These are phyloP conservation scores for Podospora appendiculata DNA, from an alignment of 495 filamentous ascomycete genomes.

Conservation along the genomic window DNA sequence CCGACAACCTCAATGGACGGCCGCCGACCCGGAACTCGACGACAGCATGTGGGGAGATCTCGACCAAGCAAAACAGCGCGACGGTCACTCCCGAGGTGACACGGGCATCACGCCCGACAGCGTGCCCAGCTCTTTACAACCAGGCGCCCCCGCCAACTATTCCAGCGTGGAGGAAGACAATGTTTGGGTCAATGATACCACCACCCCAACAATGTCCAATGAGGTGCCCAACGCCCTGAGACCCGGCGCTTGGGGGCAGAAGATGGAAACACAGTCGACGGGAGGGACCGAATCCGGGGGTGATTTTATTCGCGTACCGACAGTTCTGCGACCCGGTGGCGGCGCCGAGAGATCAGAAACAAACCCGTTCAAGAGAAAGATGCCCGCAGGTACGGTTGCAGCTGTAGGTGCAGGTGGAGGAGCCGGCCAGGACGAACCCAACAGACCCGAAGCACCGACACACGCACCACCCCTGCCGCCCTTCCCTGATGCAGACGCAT, in stretches of 20 bases:
- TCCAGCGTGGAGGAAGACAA: conserved; percentile 12
- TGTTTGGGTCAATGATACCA: conserved; percentile 12
- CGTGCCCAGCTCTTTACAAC: conserved; percentile 21
- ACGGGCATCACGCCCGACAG: background rate
- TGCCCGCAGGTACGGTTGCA: background rate
- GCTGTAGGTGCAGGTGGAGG: too few species aligned
- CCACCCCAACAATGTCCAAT: background rate
- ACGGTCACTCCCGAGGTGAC: background rate
- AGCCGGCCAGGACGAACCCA: background rate
- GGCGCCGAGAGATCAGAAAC: conserved; percentile 30
- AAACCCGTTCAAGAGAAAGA: conserved; percentile 48
- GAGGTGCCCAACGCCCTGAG: conserved; percentile 13
- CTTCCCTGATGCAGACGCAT: conserved; percentile 12
- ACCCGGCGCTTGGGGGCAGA: conserved; percentile 10
- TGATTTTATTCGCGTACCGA: conserved; percentile 18
- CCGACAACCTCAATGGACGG: conserved; percentile 24
- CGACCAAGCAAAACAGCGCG: conserved; percentile 8
- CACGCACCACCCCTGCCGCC: conserved; percentile 13
- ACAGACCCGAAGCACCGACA: background rate
- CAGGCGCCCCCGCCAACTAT: conserved; percentile 9
- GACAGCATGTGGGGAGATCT: conserved; percentile 28
- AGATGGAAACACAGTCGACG: conserved; percentile 1
- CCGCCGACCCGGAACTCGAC: conserved; percentile 23
- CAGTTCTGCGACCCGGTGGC: conserved; percentile 25
- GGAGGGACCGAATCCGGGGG: conserved; percentile 9